phyloP scores from a whole-genome alignment of 306 rosid species.

The Betula pendula region DNA sequence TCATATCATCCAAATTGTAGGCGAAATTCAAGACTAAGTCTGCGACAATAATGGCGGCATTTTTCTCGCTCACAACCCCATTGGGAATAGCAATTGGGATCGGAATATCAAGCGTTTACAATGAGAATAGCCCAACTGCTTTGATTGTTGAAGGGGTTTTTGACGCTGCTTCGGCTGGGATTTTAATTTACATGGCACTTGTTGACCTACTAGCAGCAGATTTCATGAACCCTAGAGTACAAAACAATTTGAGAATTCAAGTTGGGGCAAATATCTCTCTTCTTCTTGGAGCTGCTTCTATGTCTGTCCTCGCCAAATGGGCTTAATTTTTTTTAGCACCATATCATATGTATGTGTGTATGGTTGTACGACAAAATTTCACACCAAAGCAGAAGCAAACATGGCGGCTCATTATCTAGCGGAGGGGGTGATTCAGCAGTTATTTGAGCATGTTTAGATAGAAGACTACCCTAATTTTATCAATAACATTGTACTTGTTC shows the following conservation, averaged over 20 bases:
- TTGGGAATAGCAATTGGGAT: constrained; percentile 65
- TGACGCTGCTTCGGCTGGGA: constrained; percentile 69
- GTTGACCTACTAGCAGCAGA: constrained; percentile 78
- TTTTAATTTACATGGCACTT: constrained; percentile 71
- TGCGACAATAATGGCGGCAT: constrained; percentile 51
- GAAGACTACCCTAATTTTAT: too few relatives aligned
- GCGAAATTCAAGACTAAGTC: constrained; percentile 56
- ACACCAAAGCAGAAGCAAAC: too few relatives aligned
- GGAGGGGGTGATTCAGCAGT: too few relatives aligned
- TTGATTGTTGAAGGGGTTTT: constrained; percentile 60
- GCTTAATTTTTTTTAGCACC: constrained; percentile 37
- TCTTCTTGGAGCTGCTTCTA: constrained; percentile 66
- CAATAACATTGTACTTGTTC: too few relatives aligned
- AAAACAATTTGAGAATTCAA: constrained; percentile 45
- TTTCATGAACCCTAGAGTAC: constrained; percentile 65
- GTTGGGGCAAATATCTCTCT: constrained; percentile 57
- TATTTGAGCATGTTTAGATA: too few relatives aligned
- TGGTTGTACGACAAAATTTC: background rate
- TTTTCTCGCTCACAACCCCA: constrained; percentile 75
- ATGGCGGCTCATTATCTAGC: too few relatives aligned
- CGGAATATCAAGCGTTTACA: constrained; percentile 47
- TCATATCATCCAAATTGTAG: too few relatives aligned
- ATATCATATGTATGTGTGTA: background rate
- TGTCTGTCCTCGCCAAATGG: constrained; percentile 72
- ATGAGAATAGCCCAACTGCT: constrained; percentile 51